A percentile compares a stretch with the other conserved stretches of the same genome.
Evolutionary conservation across 441 rosid species (phyloP).

Genomic region (Eutrema salsugineum): DNA sequence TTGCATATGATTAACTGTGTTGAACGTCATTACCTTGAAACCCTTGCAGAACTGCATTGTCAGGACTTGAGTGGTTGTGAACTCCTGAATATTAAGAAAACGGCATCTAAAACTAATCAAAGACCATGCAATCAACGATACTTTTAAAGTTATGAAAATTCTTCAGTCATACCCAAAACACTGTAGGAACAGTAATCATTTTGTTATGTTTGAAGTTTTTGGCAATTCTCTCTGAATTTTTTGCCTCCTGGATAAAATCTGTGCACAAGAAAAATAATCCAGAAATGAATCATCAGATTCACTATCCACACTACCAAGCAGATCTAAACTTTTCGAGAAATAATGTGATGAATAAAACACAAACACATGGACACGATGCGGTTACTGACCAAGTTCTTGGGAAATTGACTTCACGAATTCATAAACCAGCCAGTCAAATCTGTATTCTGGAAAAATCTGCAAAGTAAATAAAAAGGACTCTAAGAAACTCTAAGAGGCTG

Average conservation of each 20-base stretch:
- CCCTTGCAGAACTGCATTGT: constrained; percentile 86
- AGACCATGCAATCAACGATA: constrained; percentile 13
- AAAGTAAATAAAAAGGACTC: constrained; percentile 9
- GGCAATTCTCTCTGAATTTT: constrained; percentile 74
- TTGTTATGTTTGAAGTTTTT: constrained; percentile 58
- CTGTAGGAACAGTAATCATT: constrained; percentile 54
- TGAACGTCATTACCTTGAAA: constrained; percentile 49
- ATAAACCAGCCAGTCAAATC: constrained; percentile 74
- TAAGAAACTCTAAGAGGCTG: not conserved
- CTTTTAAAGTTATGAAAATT: not conserved
- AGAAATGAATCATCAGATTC: not conserved
- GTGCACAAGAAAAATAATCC: constrained; percentile 17
- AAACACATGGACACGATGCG: not conserved
- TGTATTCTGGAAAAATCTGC: constrained; percentile 80
- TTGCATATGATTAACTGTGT: not conserved
- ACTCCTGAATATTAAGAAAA: constrained; percentile 42
- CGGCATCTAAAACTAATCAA: not conserved
- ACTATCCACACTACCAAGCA: not conserved
- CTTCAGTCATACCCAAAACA: constrained; percentile 61
- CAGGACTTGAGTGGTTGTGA: constrained; percentile 70
- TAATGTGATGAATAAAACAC: constrained; percentile 1
- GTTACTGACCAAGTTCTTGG: constrained; percentile 76
- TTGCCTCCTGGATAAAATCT: constrained; percentile 92
- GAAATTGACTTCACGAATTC: constrained; percentile 66
- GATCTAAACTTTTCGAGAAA: not conserved